Conservation (phyloP, 148 eudicot species). For the Rhododendron kiyosumense region DNA sequence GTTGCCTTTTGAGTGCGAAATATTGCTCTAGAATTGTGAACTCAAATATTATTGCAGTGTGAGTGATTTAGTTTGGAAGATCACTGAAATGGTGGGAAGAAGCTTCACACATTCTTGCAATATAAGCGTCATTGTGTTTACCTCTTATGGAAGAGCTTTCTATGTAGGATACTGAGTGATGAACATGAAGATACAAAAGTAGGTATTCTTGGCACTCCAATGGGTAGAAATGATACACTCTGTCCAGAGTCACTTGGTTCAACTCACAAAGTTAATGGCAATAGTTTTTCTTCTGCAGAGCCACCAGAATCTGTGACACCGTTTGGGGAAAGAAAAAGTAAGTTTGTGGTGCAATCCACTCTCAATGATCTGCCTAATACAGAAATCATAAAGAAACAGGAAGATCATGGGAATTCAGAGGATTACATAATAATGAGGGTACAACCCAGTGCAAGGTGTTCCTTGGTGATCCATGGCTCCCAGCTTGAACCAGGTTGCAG, state of each 20-base stretch:
- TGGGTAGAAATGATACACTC: constrained; percentile 21
- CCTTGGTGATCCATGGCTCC: constrained; percentile 54
- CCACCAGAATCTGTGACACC: constrained; percentile 62
- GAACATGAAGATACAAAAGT: constrained; percentile 58
- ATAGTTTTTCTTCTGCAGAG: constrained; percentile 39
- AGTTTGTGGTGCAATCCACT: constrained; percentile 72
- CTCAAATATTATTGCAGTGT: background rate
- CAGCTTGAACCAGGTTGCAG: constrained; percentile 75
- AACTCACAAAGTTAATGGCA: constrained; percentile 43
- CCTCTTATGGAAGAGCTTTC: constrained; percentile 11
- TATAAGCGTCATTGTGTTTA: background rate
- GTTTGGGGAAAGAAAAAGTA: constrained; percentile 74
- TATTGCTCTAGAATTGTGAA: background rate
- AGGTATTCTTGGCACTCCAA: constrained; percentile 51
- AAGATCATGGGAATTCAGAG: constrained; percentile 43
- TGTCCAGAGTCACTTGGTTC: constrained; percentile 43
- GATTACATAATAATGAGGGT: constrained; percentile 80
- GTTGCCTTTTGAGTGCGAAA: constrained; percentile 14
- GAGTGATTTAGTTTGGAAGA: background rate
- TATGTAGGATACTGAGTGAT: constrained; percentile 56
- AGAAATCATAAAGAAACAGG: constrained; percentile 32
- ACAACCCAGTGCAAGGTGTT: constrained; percentile 71
- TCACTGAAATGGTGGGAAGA: background rate
- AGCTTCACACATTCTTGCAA: background rate
- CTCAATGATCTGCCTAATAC: constrained; percentile 37